Evolutionary conservation across 2,329 filamentous ascomycete genomes (phyloP).

Genomic region (Aureobasidium lini): DNA sequence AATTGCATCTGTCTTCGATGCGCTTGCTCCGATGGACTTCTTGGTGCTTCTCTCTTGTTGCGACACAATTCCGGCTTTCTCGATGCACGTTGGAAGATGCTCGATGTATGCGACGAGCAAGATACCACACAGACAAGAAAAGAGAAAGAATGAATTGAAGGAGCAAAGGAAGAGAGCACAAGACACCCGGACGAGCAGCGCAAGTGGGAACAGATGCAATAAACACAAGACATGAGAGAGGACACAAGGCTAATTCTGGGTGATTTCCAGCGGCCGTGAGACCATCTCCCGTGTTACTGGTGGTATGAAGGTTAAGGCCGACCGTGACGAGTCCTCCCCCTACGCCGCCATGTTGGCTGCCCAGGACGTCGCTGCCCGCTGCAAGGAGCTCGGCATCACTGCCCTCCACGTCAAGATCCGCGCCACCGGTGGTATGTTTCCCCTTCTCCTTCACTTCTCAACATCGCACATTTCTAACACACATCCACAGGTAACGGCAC

Average conservation of each 20-base stretch:
- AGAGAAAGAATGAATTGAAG: not conserved
- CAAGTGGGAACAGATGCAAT: not conserved
- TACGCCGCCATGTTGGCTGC: constrained; percentile 99
- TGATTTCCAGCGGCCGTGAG: constrained; percentile 88
- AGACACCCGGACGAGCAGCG: not conserved
- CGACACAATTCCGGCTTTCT: not conserved
- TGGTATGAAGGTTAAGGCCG: constrained; percentile 99
- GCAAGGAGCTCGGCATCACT: constrained; percentile 79
- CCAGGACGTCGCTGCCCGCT: constrained; percentile 82
- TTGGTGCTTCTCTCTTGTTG: not conserved
- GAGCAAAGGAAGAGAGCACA: not conserved
- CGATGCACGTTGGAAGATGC: not conserved
- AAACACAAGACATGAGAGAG: not conserved
- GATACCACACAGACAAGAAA: not conserved
- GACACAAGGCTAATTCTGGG: constrained; percentile 53
- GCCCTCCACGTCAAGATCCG: constrained; percentile 99
- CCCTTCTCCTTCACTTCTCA: not conserved
- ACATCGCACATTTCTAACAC: not conserved
- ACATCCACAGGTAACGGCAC: constrained; percentile 73
- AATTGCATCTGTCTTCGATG: not conserved
- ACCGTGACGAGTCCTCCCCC: constrained; percentile 98
- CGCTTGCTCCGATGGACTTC: not conserved
- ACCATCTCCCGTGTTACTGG: constrained; percentile 99
- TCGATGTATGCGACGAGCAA: not conserved
- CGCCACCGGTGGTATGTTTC: constrained; percentile 80